A percentile compares a stretch with the other conserved stretches of the same genome.
Evolutionary conservation across 495 filamentous ascomycete genomes (phyloP).

Genomic region (Bombardia bombarda): DNA sequence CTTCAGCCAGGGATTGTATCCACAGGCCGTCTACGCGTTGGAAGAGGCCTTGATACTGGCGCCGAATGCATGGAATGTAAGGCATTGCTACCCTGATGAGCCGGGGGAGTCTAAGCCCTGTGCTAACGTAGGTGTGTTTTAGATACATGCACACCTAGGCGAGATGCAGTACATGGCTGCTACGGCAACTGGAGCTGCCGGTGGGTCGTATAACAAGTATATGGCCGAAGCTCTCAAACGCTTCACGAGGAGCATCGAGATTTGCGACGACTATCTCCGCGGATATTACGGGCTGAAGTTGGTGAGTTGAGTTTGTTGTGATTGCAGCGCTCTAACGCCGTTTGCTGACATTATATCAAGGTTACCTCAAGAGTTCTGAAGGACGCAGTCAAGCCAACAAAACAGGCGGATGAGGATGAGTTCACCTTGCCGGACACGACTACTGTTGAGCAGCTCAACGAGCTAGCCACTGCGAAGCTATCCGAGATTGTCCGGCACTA

Average conservation of each 20-base stretch:
- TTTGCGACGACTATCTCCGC: conserved; percentile 86
- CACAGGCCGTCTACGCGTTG: conserved; percentile 78
- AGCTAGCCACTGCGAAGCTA: conserved; percentile 64
- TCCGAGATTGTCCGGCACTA: conserved; percentile 63
- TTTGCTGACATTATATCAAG: conserved; percentile 20
- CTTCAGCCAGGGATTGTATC: conserved; percentile 61
- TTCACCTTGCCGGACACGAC: conserved; percentile 36
- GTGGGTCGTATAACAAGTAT: conserved; percentile 36
- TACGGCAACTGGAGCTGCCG: conserved; percentile 33
- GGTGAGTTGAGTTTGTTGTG: conserved; percentile 38
- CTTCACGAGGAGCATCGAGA: conserved; percentile 84
- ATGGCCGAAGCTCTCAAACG: conserved; percentile 67
- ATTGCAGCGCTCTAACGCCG: neutral
- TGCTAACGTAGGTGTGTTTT: conserved; percentile 17
- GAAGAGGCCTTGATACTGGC: conserved; percentile 83
- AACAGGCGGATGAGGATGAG: conserved; percentile 29
- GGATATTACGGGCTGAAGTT: conserved; percentile 87
- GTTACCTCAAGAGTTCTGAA: conserved; percentile 32
- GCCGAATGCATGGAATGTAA: conserved; percentile 96
- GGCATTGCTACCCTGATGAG: conserved; percentile 19
- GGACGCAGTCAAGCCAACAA: conserved; percentile 23
- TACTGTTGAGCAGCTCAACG: conserved; percentile 60
- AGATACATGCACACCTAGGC: conserved; percentile 84
- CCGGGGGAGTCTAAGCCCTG: conserved; percentile 10
- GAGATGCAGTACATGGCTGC: conserved; percentile 71